Evolutionary conservation across 768 basidiomycete species (phyloP).

Genomic region (Lyophyllum shimeji): DNA sequence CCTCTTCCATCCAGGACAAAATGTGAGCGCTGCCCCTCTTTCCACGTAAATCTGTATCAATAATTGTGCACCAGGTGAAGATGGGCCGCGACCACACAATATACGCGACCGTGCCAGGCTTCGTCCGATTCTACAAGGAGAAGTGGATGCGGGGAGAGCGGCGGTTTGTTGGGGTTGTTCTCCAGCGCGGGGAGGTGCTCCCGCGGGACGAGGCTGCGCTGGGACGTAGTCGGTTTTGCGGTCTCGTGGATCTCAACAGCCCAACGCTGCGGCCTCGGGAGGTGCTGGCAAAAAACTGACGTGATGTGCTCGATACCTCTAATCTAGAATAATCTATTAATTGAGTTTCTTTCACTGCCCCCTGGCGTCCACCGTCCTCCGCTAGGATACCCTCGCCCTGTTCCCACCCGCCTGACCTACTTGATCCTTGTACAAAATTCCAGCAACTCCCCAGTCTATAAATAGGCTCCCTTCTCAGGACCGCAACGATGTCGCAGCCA

Average conservation of each 20-base stretch:
- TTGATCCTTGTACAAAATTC: background rate
- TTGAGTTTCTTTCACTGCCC: background rate
- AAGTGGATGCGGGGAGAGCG: slow-evolving; percentile 73
- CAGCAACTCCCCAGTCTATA: slow-evolving; percentile 2
- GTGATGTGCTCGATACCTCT: slow-evolving; percentile 11
- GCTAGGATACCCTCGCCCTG: background rate
- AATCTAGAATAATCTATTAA: slow-evolving; percentile 4
- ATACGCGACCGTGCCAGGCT: slow-evolving; percentile 87
- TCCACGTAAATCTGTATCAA: background rate
- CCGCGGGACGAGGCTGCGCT: slow-evolving; percentile 73
- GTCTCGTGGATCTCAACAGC: slow-evolving; percentile 63
- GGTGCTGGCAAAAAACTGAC: slow-evolving; percentile 17
- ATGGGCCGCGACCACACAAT: slow-evolving; percentile 95
- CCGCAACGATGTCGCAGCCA: slow-evolving; percentile 22
- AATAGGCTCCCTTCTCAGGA: slow-evolving; percentile 8
- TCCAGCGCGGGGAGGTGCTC: slow-evolving; percentile 78
- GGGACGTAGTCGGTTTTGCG: slow-evolving; percentile 88
- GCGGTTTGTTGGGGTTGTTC: slow-evolving; percentile 82
- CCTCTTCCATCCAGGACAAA: slow-evolving; percentile 90
- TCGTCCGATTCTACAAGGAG: slow-evolving; percentile 90
- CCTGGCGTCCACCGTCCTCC: background rate
- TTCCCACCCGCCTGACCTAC: background rate
- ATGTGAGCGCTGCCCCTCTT: slow-evolving; percentile 51
- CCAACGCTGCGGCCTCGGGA: slow-evolving; percentile 18
- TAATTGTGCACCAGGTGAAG: slow-evolving; percentile 57